A percentile compares a stretch with the other conserved stretches of the same genome.
These are phyloP conservation scores for Boletus barrowsii DNA, from an alignment of 768 basidiomycete species.

Conservation along the genomic window DNA sequence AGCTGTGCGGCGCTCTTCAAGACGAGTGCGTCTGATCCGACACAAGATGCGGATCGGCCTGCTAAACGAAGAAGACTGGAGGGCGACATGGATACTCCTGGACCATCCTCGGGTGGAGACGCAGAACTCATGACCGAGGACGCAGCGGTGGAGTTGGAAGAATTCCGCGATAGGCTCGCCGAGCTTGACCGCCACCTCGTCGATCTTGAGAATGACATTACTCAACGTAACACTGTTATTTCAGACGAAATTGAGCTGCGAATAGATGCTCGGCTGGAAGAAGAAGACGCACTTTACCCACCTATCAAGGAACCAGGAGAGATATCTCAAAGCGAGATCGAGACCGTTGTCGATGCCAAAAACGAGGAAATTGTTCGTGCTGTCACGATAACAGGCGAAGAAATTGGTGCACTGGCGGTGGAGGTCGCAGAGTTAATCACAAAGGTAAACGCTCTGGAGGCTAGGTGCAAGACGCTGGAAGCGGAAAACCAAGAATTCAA, in stretches of 20 bases:
- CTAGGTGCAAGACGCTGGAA: conserved; percentile 20
- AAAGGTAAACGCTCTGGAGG: conserved; percentile 26
- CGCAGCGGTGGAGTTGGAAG: conserved; percentile 21
- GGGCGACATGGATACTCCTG: background rate
- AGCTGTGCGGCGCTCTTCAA: conserved; percentile 23
- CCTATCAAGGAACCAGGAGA: conserved; percentile 14
- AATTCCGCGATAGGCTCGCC: conserved; percentile 28
- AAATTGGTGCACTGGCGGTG: conserved; percentile 31
- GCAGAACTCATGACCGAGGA: background rate
- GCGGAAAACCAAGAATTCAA: conserved; percentile 28
- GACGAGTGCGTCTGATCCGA: conserved; percentile 8
- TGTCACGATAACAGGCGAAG: conserved; percentile 21
- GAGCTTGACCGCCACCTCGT: conserved; percentile 27
- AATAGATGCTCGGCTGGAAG: conserved; percentile 29
- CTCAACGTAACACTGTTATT: conserved; percentile 32
- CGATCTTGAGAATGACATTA: conserved; percentile 37
- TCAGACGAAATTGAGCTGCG: conserved; percentile 30
- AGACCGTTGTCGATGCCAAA: conserved; percentile 24
- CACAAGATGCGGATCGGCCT: conserved; percentile 23
- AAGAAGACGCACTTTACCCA: conserved; percentile 23
- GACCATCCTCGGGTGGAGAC: background rate
- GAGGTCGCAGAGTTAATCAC: conserved; percentile 33
- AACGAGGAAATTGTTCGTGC: conserved; percentile 16
- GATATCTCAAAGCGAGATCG: conserved; percentile 21
- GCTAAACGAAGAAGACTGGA: conserved; percentile 27